Percentiles rank a stretch among this genome's conserved stretches.
These are phyloP conservation scores for Talaromyces sp. DNA, from an alignment of 2,329 filamentous ascomycete species.

Conservation along the genomic window DNA sequence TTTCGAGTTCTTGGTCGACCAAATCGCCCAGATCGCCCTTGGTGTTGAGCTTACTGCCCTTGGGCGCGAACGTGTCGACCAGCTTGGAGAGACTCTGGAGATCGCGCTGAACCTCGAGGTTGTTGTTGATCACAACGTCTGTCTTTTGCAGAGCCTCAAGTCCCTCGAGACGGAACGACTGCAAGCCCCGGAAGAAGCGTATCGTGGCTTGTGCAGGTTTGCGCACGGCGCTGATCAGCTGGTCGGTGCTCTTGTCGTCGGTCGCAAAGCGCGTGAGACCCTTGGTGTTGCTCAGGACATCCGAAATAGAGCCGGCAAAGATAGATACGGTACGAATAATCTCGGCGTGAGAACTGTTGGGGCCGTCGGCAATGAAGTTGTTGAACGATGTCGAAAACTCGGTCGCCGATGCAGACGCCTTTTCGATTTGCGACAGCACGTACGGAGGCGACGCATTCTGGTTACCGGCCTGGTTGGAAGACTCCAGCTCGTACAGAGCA, in stretches of 20 bases:
- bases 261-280: conserved; percentile 87
- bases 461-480: conserved; percentile 96
- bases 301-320: conserved; percentile 83
- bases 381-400: conserved; percentile 98
- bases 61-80: conserved; percentile 85
- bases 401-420: conserved; percentile 87
- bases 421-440: conserved; percentile 94
- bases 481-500: conserved; percentile 93
- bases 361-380: conserved; percentile 95
- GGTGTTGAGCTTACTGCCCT: conserved; percentile 71
- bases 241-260: conserved; percentile 89
- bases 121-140: conserved; percentile 95
- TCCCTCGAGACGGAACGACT: conserved; percentile 88
- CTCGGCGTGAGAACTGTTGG: conserved; percentile 80
- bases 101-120: conserved; percentile 91
- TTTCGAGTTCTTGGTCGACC: conserved; percentile 84
- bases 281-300: conserved; percentile 95
- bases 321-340: conserved; percentile 89
- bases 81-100: conserved; percentile 90
- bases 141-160: conserved; percentile 89
- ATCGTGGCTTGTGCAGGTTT: conserved; percentile 81
- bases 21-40: conserved; percentile 85
- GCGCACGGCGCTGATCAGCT: conserved; percentile 74
- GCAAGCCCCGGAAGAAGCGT: conserved; percentile 88
- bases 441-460: conserved; percentile 94